These are phyloP conservation scores for Rutstroemia sp. DNA, from an alignment of 2,329 filamentous ascomycete genomes.

Conservation along the genomic window DNA sequence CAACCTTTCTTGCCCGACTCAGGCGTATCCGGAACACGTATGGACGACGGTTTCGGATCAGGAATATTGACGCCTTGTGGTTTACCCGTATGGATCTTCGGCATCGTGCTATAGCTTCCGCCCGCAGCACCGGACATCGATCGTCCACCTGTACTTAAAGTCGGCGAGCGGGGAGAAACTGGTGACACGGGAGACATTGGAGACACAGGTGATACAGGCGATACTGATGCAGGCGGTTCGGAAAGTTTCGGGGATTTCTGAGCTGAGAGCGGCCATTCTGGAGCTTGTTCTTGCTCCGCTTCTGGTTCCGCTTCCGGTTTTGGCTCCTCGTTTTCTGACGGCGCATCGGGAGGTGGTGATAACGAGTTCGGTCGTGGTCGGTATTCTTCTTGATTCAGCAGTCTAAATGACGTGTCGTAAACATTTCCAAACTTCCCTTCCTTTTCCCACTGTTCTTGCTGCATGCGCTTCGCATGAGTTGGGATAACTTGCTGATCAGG, in stretches of 20 bases:
- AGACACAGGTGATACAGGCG: neutral
- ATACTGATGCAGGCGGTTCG: neutral
- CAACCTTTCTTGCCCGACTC: conserved; percentile 43
- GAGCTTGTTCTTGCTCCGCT: conserved; percentile 25
- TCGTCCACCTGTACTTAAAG: conserved; percentile 37
- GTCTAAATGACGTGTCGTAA: conserved; percentile 83
- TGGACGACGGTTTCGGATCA: conserved; percentile 32
- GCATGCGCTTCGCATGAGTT: conserved; percentile 82
- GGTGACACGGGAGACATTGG: neutral
- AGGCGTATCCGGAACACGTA: conserved; percentile 45
- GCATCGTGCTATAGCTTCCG: conserved; percentile 42
- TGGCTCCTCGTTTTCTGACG: conserved; percentile 22
- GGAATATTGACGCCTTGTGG: conserved; percentile 26
- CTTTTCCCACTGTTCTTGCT: conserved; percentile 92
- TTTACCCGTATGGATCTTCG: conserved; percentile 31
- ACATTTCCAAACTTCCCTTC: conserved; percentile 79
- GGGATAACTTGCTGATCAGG: conserved; percentile 94
- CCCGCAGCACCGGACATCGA: conserved; percentile 33
- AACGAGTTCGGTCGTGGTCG: conserved; percentile 60
- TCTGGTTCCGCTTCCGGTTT: conserved; percentile 8
- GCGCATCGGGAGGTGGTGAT: conserved; percentile 1
- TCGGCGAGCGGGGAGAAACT: conserved; percentile 38
- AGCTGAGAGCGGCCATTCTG: conserved; percentile 53
- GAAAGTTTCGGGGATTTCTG: conserved; percentile 11
- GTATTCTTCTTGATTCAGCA: conserved; percentile 60